Conservation (phyloP, 768 basidiomycete species). For the Pleurotus citrinopileatus region DNA sequence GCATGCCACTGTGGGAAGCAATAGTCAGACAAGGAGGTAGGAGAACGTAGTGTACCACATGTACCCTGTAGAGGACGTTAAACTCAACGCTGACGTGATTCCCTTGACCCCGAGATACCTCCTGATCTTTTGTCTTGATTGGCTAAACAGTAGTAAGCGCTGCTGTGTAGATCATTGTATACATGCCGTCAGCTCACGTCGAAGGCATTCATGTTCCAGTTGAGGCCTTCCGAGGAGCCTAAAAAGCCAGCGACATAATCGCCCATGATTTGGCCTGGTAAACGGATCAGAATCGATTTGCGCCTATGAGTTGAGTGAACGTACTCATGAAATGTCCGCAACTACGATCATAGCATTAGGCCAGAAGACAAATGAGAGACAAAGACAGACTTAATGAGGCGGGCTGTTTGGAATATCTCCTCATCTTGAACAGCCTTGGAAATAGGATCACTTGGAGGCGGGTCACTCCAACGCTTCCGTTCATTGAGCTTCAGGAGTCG, state of each 20-base stretch:
- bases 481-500: constrained; percentile 56
- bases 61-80: constrained; percentile 44
- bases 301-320: background rate
- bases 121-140: constrained; percentile 31
- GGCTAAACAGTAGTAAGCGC: constrained; percentile 16
- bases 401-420: constrained; percentile 55
- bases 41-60: constrained; percentile 2
- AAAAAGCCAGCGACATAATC: constrained; percentile 61
- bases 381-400: constrained; percentile 37
- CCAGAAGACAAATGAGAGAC: background rate
- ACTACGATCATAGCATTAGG: background rate
- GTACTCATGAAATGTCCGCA: constrained; percentile 51
- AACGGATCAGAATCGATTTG: background rate
- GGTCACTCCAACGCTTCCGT: constrained; percentile 41
- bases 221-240: constrained; percentile 48
- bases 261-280: constrained; percentile 38
- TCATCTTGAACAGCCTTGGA: constrained; percentile 38
- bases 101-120: constrained; percentile 50
- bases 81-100: constrained; percentile 72
- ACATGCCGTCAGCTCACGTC: constrained; percentile 41
- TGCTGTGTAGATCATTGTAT: background rate
- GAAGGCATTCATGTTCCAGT: constrained; percentile 52
- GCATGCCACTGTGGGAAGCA: constrained; percentile 51
- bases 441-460: constrained; percentile 28
- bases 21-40: background rate